Percentiles rank a stretch among this genome's conserved stretches.
These are phyloP conservation scores for Rhododendron vialii DNA, from an alignment of 148 eudicot species.

Conservation along the genomic window DNA sequence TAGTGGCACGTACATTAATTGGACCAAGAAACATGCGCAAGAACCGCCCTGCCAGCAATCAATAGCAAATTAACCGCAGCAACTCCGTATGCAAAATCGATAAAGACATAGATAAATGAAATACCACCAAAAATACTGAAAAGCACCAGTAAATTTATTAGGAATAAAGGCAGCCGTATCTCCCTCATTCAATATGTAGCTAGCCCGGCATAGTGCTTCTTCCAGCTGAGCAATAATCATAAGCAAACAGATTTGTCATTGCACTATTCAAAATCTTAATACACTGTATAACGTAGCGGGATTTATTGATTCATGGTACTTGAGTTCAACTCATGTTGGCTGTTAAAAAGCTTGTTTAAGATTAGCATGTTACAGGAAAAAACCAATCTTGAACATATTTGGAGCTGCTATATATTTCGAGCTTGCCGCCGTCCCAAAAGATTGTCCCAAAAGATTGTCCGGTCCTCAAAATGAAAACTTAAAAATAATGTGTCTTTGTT, in stretches of 20 bases:
- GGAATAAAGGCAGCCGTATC: constrained; percentile 94
- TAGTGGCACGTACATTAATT: constrained; percentile 73
- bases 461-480: neutral
- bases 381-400: neutral
- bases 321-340: neutral
- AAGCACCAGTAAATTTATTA: constrained; percentile 60
- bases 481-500: too few relatives aligned
- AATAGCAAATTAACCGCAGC: constrained; percentile 2
- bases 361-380: neutral
- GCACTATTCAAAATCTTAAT: neutral
- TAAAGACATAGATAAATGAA: neutral
- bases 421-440: neutral
- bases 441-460: neutral
- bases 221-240: constrained; percentile 39
- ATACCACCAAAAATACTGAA: neutral
- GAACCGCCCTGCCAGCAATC: constrained; percentile 49
- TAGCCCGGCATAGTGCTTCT: constrained; percentile 68
- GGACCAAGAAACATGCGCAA: constrained; percentile 89
- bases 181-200: constrained; percentile 72
- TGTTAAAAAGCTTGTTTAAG: neutral
- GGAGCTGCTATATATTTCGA: neutral
- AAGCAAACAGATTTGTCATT: constrained; percentile 1
- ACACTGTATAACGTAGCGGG: neutral
- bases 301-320: neutral
- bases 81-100: neutral